A percentile compares a stretch with the other conserved stretches of the same genome.
phyloP scores from a whole-genome alignment of 108 stramenopile genomes.

The Conticribra weissflogii region DNA sequence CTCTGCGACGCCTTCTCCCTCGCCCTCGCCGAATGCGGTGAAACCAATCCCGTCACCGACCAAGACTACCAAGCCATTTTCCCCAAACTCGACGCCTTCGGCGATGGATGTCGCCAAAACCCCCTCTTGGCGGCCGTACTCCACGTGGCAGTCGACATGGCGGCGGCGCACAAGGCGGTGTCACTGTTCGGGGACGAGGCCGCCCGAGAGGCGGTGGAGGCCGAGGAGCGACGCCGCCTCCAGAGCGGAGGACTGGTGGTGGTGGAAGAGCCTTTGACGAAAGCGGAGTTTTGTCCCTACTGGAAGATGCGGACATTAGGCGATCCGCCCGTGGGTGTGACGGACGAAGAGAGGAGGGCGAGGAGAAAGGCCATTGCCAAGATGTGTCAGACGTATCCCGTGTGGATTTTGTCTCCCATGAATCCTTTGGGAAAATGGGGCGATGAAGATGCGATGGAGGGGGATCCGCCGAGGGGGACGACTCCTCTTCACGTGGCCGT shows the following conservation, averaged over 20 bases:
- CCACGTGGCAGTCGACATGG: constrained; percentile 19
- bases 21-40: not conserved
- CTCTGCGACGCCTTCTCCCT: constrained; percentile 7
- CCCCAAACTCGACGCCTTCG: not conserved
- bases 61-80: not conserved
- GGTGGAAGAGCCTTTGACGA: no score
- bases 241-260: not conserved
- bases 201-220: constrained; percentile 5
- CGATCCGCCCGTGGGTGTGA: not conserved
- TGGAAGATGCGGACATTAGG: not conserved
- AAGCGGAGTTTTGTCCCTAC: constrained; percentile 8
- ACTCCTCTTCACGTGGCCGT: constrained; percentile 22
- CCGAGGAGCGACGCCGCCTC: not conserved
- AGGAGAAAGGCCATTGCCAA: constrained; percentile 22
- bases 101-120: not conserved
- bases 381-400: constrained; percentile 6
- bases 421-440: not conserved
- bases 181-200: constrained; percentile 10
- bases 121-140: constrained; percentile 18
- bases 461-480: constrained; percentile 1
- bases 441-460: not conserved
- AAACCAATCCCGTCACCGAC: not conserved
- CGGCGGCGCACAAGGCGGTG: constrained; percentile 6
- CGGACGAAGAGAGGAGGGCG: not conserved
- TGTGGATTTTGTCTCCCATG: constrained; percentile 10